Conservation (phyloP, 768 basidiomycete species). For the Mrakia blollopis region DNA sequence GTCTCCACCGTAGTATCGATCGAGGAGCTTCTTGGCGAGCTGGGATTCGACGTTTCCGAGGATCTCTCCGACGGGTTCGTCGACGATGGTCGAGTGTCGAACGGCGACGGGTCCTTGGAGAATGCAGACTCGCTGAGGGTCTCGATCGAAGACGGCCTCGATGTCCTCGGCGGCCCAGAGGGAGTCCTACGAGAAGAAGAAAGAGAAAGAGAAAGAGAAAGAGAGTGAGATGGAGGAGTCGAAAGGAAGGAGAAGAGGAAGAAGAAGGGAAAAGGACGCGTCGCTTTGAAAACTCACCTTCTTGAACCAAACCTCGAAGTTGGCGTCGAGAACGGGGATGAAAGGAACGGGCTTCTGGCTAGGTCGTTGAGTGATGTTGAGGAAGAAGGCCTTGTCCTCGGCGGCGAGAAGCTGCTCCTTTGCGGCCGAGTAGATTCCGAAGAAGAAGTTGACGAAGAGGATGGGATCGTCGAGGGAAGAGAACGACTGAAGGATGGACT, state of each 20-base stretch:
- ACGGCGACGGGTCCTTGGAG: constrained; percentile 94
- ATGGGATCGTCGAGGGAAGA: constrained; percentile 73
- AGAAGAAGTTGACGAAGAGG: constrained; percentile 70
- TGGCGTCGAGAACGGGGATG: constrained; percentile 88
- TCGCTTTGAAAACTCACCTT: constrained; percentile 60
- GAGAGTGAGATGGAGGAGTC: not conserved
- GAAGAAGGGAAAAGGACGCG: constrained; percentile 15
- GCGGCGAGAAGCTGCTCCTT: constrained; percentile 79
- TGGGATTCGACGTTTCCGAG: constrained; percentile 77
- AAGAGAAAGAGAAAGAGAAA: constrained; percentile 14
- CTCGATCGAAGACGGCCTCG: constrained; percentile 97
- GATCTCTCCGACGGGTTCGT: constrained; percentile 89
- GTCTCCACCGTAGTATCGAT: constrained; percentile 72
- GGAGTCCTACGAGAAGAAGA: constrained; percentile 61
- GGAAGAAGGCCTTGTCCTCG: constrained; percentile 92
- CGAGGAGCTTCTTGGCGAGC: constrained; percentile 72
- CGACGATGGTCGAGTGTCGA: constrained; percentile 77
- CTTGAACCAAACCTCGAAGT: constrained; percentile 99
- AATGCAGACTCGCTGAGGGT: constrained; percentile 95
- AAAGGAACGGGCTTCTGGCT: constrained; percentile 98
- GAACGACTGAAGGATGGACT: constrained; percentile 81
- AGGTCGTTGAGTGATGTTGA: constrained; percentile 88
- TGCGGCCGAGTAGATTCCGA: constrained; percentile 71
- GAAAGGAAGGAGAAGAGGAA: constrained; percentile 11
- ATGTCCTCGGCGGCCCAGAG: constrained; percentile 98